These are phyloP conservation scores for Maudiozyma humilis DNA, from an alignment of 1,139 yeast species.

Conservation along the genomic window DNA sequence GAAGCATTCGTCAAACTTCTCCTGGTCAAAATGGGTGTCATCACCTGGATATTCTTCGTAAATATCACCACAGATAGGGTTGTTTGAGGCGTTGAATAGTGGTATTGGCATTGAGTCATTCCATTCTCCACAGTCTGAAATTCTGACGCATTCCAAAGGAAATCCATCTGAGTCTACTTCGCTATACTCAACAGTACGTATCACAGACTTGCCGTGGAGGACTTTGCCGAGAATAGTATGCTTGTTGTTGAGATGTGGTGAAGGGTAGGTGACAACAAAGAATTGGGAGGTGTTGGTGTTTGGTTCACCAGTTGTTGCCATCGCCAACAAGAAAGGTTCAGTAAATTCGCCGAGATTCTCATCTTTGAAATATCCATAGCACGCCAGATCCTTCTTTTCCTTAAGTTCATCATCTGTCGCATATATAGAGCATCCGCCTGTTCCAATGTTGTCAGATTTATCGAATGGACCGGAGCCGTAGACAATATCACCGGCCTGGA, in stretches of 20 bases:
- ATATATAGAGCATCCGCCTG: slow-evolving; percentile 45
- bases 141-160: slow-evolving; percentile 39
- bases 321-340: slow-evolving; percentile 49
- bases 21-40: slow-evolving; percentile 49
- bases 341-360: slow-evolving; percentile 48
- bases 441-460: slow-evolving; percentile 40
- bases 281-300: slow-evolving; percentile 67
- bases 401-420: slow-evolving; percentile 25
- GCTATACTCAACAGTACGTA: slow-evolving; percentile 54
- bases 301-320: slow-evolving; percentile 60
- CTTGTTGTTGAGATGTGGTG: slow-evolving; percentile 66
- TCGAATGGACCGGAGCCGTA: slow-evolving; percentile 30
- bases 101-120: slow-evolving; percentile 45
- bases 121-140: slow-evolving; percentile 65
- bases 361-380: slow-evolving; percentile 43
- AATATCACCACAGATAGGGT: slow-evolving; percentile 54
- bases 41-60: slow-evolving; percentile 74
- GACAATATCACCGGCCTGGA: slow-evolving; percentile 68
- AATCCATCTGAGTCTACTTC: slow-evolving; percentile 41
- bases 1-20: slow-evolving; percentile 46
- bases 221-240: slow-evolving; percentile 71
- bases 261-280: slow-evolving; percentile 63
- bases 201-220: slow-evolving; percentile 58
- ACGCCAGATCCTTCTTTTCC: slow-evolving; percentile 12
- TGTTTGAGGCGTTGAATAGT: slow-evolving; percentile 52